Base-by-base conservation (phyloP, 192 early-diverging fungal species). In the Entomortierella lignicola region DNA sequence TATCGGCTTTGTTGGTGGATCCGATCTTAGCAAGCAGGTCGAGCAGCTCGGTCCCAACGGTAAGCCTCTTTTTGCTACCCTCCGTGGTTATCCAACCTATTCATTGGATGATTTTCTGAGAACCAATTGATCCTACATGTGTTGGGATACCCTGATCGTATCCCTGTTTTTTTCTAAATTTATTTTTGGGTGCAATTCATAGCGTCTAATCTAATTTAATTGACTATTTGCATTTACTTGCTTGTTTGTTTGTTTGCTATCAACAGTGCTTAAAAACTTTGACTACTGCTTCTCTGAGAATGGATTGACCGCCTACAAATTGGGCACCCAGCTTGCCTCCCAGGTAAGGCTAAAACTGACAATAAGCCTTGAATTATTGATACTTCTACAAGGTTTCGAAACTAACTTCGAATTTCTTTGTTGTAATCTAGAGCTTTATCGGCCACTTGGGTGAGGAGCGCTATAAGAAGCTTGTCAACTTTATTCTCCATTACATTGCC, bases 251-350 rank as follows among this genome's bases (percentile, higher is more conserved):
- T 47, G 2, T 23, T 55, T 55, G 26, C 25, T 39, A 26, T 53
- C 37, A 58, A 31, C 80, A 95, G 94, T 91, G 39, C 57, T 97
- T 21, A 82, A 92, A 29, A 81, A 92, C 77, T 98, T 98, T 85
- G 98, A 99, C 82, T 99, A 87, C 83, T 94, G 91, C 81, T 99
- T 99, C 83, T 90, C 97, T 41, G 97, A 99, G 83, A 99, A 99
- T 88, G 98, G 98, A 15, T 88, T 99, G 63, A 97, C 94, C 20
- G 96, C 98, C 27, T 99, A 91, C 87, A 89, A 92, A 66, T 44
- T 86, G 65, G 94, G 95, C 56, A 52, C 88, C 66, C 70, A 88
- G 68, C 85, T 96, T 21, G 84, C 86, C 12, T 93, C 93, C 30
- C 87, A 90, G 77, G 89, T 87, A 81, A 80, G 2, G 15, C 53